Conservation (phyloP, 139 green algal species). For the Chlamydomonas sp. region DNA sequence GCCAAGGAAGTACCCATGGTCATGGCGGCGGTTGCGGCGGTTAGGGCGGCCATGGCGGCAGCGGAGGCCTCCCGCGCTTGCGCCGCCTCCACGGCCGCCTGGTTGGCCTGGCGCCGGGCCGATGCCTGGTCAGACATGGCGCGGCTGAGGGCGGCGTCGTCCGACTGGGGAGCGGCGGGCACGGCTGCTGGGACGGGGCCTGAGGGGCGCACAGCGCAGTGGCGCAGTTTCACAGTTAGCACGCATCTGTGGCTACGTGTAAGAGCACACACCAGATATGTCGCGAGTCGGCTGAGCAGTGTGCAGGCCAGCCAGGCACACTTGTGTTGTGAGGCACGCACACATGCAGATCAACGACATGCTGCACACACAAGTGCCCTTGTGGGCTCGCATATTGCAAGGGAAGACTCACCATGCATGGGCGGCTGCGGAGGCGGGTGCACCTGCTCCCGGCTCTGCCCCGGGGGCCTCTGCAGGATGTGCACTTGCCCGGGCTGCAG, state of each 20-base stretch:
- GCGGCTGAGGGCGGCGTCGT: not conserved
- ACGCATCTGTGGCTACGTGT: not conserved
- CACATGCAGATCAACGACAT: too few species aligned
- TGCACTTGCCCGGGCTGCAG: not conserved
- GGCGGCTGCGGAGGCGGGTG: constrained; percentile 2
- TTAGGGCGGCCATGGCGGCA: constrained; percentile 13
- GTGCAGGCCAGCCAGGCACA: too few species aligned
- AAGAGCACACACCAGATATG: too few species aligned
- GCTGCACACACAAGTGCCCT: too few species aligned
- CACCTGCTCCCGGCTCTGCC: not conserved
- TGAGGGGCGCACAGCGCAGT: not conserved
- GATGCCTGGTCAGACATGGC: constrained; percentile 1
- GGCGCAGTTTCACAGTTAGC: not conserved
- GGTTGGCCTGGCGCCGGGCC: constrained; percentile 15
- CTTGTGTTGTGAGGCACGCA: too few species aligned
- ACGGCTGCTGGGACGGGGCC: not conserved
- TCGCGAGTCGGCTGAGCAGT: too few species aligned
- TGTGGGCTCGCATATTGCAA: too few species aligned
- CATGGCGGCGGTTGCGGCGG: not conserved
- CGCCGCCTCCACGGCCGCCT: not conserved
- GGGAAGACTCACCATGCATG: not conserved
- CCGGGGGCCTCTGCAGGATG: not conserved
- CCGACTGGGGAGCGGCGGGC: not conserved
- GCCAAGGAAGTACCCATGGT: not conserved
- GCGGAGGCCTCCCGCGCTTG: constrained; percentile 7